A percentile compares a stretch with the other conserved stretches of the same genome.
phyloP scores from a whole-genome alignment of 2,329 filamentous ascomycete genomes.

The Scolecobasidium constrictum region DNA sequence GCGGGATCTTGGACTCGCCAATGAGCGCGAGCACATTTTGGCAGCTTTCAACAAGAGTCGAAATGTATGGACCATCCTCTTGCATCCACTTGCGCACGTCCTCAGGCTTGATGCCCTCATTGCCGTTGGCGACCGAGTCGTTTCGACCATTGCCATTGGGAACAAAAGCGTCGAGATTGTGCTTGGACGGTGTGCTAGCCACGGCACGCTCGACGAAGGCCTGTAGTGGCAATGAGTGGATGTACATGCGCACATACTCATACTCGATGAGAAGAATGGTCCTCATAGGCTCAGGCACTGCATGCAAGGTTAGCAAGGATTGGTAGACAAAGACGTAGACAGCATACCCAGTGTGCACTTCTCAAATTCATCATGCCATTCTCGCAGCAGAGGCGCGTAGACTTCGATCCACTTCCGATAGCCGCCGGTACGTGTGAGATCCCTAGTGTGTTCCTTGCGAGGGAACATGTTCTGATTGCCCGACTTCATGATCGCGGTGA shows the following conservation, averaged over 20 bases:
- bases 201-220: slow-evolving; percentile 91
- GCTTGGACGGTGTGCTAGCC: slow-evolving; percentile 44
- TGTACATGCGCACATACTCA: slow-evolving; percentile 86
- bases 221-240: slow-evolving; percentile 88
- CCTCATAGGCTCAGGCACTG: slow-evolving; percentile 47
- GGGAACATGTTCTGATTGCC: slow-evolving; percentile 84
- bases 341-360: slow-evolving; percentile 45
- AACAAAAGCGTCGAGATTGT: slow-evolving; percentile 24
- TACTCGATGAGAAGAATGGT: slow-evolving; percentile 89
- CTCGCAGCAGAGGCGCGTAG: slow-evolving; percentile 65
- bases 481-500: slow-evolving; percentile 84
- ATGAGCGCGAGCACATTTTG: slow-evolving; percentile 68
- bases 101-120: slow-evolving; percentile 28
- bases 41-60: slow-evolving; percentile 65
- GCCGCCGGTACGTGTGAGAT: slow-evolving; percentile 74
- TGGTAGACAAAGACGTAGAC: neutral
- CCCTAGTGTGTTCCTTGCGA: slow-evolving; percentile 76
- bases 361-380: slow-evolving; percentile 77
- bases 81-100: slow-evolving; percentile 41
- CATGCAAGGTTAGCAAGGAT: slow-evolving; percentile 12
- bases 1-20: slow-evolving; percentile 63
- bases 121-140: slow-evolving; percentile 2
- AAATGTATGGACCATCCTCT: slow-evolving; percentile 50
- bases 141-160: slow-evolving; percentile 5
- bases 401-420: slow-evolving; percentile 74